phyloP scores from a whole-genome alignment of 2,329 filamentous ascomycete genomes.

The Neodidymelliopsis sp. region DNA sequence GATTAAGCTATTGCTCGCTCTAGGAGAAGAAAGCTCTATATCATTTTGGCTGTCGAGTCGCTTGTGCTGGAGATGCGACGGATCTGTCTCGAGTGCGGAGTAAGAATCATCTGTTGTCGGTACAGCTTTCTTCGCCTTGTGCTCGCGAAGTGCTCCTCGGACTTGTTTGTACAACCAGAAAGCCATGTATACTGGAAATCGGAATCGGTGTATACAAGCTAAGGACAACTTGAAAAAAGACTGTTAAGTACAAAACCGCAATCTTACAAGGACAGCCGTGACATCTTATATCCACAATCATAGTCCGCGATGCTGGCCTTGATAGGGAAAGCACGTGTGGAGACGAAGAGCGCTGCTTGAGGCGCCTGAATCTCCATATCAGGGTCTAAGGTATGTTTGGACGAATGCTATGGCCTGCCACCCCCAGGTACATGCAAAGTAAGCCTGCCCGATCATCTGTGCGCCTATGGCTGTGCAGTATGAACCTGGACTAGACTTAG shows the following conservation, averaged over 20 bases:
- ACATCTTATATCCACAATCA: conserved; percentile 2
- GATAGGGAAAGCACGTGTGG: conserved; percentile 2
- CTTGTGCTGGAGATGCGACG: conserved; percentile 3
- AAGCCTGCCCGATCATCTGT: not conserved
- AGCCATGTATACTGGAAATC: conserved; percentile 4
- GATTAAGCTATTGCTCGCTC: conserved; percentile 1
- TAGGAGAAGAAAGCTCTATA: conserved; percentile 4
- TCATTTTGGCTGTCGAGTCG: conserved; percentile 1
- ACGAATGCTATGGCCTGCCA: not conserved
- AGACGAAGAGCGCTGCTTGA: not conserved
- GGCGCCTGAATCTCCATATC: not conserved
- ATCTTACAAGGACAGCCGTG: not conserved
- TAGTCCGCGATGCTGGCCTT: conserved; percentile 1
- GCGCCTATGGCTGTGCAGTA: conserved; percentile 10
- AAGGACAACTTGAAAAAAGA: not conserved
- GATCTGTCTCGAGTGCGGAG: conserved; percentile 27
- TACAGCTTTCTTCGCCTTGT: conserved; percentile 28
- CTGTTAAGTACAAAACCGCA: not conserved
- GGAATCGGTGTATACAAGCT: not conserved
- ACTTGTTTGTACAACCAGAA: conserved; percentile 37
- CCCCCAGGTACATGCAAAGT: not conserved
- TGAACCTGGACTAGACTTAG: conserved; percentile 15
- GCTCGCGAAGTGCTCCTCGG: conserved; percentile 31
- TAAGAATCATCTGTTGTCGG: conserved; percentile 35
- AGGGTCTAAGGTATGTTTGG: not conserved